phyloP scores from a whole-genome alignment of 257 asterid genomes.

The Parsonsia alboflavescens region DNA sequence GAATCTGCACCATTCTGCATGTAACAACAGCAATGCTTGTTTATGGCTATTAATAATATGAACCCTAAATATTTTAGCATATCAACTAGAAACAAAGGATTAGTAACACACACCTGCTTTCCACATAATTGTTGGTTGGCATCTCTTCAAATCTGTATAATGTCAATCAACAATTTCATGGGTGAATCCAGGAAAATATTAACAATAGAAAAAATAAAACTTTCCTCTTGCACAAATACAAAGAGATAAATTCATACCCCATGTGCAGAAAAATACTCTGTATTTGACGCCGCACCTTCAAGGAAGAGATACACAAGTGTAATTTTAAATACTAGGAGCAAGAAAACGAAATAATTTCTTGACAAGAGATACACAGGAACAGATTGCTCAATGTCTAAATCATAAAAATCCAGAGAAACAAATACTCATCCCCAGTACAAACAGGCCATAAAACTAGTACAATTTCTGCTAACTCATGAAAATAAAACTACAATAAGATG shows the following conservation, averaged over 20 bases:
- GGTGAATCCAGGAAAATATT: background rate
- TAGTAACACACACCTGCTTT: conserved; percentile 61
- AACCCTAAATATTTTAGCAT: background rate
- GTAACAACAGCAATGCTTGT: background rate
- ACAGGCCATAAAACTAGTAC: background rate
- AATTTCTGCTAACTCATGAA: background rate
- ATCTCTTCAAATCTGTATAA: conserved; percentile 89
- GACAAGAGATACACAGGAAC: background rate
- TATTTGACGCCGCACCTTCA: conserved; percentile 82
- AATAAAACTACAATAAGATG: background rate
- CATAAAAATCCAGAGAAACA: background rate
- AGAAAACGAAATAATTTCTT: background rate
- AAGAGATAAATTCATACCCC: conserved; percentile 52
- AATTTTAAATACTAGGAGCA: background rate
- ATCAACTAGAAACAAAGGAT: background rate
- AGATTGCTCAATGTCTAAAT: background rate
- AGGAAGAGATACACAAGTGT: conserved; percentile 9
- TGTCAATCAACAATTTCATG: conserved; percentile 10
- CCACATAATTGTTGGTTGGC: conserved; percentile 92
- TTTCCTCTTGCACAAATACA: background rate
- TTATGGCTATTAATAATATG: background rate
- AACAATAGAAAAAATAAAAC: background rate
- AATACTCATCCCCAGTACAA: background rate
- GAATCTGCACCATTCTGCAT: background rate
- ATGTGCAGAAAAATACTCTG: conserved; percentile 85